phyloP scores from a whole-genome alignment of 108 stramenopile species.

The Asterionellopsis glacialis region DNA sequence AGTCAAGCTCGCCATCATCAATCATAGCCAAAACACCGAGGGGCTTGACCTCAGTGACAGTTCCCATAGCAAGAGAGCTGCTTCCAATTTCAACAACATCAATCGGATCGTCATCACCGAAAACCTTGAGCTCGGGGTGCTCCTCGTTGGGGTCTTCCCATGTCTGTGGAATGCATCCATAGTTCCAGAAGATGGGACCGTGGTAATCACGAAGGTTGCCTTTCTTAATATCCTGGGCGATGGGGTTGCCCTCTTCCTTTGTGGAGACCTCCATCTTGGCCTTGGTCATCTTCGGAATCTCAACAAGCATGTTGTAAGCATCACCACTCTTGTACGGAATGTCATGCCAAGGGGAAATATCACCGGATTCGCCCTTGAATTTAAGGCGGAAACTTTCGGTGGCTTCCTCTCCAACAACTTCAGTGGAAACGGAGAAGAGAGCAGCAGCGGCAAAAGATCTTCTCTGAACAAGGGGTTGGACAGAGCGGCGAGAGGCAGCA shows the following conservation, averaged over 20 bases:
- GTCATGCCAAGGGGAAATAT: constrained; percentile 86
- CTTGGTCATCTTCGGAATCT: constrained; percentile 98
- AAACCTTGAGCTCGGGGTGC: constrained; percentile 90
- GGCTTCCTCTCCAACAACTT: constrained; percentile 52
- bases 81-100: constrained; percentile 99
- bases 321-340: constrained; percentile 60
- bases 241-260: constrained; percentile 95
- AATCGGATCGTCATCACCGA: constrained; percentile 98
- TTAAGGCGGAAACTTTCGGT: constrained; percentile 85
- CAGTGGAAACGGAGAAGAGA: constrained; percentile 46
- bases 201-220: constrained; percentile 97
- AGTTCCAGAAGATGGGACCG: constrained; percentile 99
- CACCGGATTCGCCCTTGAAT: constrained; percentile 55
- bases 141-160: constrained; percentile 95
- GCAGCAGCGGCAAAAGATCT: not conserved
- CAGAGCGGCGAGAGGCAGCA: not conserved
- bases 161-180: constrained; percentile 98
- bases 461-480: not conserved
- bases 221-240: constrained; percentile 98
- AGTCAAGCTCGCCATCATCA: constrained; percentile 99
- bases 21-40: constrained; percentile 99
- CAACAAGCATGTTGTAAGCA: constrained; percentile 92
- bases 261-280: constrained; percentile 99
- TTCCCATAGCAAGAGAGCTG: constrained; percentile 69
- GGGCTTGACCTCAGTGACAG: constrained; percentile 92